phyloP scores from a whole-genome alignment of 768 basidiomycete species.

The Daedalea quercina region DNA sequence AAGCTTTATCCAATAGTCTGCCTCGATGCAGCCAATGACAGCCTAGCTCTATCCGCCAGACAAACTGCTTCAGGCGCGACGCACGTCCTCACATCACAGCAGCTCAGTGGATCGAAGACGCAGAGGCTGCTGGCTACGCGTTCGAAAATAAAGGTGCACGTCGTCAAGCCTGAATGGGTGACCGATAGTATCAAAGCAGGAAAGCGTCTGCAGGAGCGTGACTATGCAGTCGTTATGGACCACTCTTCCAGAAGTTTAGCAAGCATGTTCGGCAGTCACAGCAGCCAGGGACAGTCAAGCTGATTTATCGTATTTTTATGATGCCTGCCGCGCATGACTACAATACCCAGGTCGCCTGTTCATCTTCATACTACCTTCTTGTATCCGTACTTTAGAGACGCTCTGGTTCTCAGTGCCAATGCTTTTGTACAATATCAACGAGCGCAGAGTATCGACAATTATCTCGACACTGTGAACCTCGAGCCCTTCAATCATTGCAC shows the following conservation, averaged over 20 bases:
- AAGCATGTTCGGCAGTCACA: slow-evolving; percentile 27
- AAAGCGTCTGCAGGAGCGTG: slow-evolving; percentile 52
- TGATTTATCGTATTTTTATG: no score
- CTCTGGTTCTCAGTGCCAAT: no score
- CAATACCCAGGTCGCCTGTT: no score
- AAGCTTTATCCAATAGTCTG: slow-evolving; percentile 18
- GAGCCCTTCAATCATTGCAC: no score
- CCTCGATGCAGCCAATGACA: not conserved
- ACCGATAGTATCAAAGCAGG: slow-evolving; percentile 58
- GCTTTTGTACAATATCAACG: no score
- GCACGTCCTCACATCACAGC: slow-evolving; percentile 72
- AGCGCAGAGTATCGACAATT: no score
- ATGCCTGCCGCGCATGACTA: no score
- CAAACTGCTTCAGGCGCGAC: slow-evolving; percentile 56
- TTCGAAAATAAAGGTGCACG: slow-evolving; percentile 40
- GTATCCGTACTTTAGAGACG: no score
- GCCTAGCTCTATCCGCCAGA: slow-evolving; percentile 29
- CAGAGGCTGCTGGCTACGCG: slow-evolving; percentile 54
- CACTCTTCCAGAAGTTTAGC: slow-evolving; percentile 30
- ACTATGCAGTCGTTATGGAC: slow-evolving; percentile 44
- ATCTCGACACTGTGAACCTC: no score
- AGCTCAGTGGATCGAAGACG: slow-evolving; percentile 65
- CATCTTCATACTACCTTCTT: no score
- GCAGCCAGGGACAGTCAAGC: not conserved
- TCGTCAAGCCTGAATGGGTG: slow-evolving; percentile 76